phyloP scores from a whole-genome alignment of 306 rosid species.

The Begonia loranthoides region DNA sequence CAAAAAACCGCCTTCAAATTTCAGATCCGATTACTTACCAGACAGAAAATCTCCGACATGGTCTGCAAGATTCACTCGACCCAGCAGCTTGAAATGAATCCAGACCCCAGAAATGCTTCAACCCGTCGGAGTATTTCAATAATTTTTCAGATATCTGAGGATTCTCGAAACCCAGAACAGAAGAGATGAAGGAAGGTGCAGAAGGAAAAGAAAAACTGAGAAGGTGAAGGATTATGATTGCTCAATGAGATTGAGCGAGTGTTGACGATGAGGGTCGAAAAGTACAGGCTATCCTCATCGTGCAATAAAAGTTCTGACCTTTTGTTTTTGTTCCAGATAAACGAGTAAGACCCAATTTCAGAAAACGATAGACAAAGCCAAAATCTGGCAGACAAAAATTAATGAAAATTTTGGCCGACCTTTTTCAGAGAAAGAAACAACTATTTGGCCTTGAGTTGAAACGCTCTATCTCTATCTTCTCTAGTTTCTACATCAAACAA shows the following conservation, averaged over 20 bases:
- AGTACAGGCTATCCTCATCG: background rate
- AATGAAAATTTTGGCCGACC: constrained; percentile 25
- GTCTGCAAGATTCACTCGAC: constrained; percentile 25
- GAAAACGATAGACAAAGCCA: constrained; percentile 10
- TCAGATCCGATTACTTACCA: constrained; percentile 72
- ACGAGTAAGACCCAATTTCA: constrained; percentile 11
- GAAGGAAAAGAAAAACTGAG: constrained; percentile 1
- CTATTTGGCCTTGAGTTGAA: constrained; percentile 8
- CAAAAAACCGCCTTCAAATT: constrained; percentile 3
- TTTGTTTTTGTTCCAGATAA: constrained; percentile 3
- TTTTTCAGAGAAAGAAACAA: constrained; percentile 14
- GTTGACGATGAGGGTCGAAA: background rate
- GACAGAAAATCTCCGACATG: constrained; percentile 27
- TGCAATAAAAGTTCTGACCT: background rate
- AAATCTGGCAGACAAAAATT: constrained; percentile 17
- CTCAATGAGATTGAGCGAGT: background rate
- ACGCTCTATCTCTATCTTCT: constrained; percentile 9
- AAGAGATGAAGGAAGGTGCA: no score
- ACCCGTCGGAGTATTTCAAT: constrained; percentile 4
- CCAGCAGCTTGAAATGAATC: constrained; percentile 19
- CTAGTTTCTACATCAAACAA: constrained; percentile 10
- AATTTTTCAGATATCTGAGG: background rate
- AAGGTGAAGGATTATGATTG: background rate
- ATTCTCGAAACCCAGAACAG: no score
- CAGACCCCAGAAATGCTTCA: constrained; percentile 11